phyloP scores from a whole-genome alignment of 148 eudicot genomes.

The Silene uniflora region DNA sequence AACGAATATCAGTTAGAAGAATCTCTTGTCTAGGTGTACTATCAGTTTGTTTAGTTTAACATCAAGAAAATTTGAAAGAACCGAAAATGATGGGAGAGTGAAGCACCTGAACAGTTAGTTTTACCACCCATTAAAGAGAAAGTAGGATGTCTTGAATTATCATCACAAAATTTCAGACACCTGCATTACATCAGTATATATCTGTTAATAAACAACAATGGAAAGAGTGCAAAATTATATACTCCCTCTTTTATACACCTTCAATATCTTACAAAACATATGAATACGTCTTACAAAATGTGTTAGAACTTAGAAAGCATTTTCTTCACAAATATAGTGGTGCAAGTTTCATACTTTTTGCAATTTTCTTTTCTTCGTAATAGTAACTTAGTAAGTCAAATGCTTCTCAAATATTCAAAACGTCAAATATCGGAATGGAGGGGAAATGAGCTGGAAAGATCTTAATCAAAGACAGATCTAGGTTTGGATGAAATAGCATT shows the following conservation, averaged over 20 bases:
- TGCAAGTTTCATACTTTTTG: background rate
- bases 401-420: no score
- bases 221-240: background rate
- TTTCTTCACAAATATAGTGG: no score
- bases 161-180: slow-evolving; percentile 72
- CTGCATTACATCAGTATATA: slow-evolving; percentile 29
- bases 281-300: no score
- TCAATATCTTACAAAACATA: background rate
- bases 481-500: no score
- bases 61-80: background rate
- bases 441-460: no score
- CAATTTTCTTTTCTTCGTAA: background rate
- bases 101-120: slow-evolving; percentile 20
- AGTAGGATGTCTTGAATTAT: background rate
- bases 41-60: background rate
- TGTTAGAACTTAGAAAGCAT: no score
- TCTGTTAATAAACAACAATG: background rate
- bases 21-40: background rate
- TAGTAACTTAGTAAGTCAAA: no score
- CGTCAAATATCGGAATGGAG: no score
- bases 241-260: background rate
- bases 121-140: slow-evolving; percentile 7
- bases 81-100: background rate
- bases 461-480: no score
- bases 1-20: background rate